Evolutionary conservation across 129 eudicot species (phyloP).

Genomic region (Arctium minus): DNA sequence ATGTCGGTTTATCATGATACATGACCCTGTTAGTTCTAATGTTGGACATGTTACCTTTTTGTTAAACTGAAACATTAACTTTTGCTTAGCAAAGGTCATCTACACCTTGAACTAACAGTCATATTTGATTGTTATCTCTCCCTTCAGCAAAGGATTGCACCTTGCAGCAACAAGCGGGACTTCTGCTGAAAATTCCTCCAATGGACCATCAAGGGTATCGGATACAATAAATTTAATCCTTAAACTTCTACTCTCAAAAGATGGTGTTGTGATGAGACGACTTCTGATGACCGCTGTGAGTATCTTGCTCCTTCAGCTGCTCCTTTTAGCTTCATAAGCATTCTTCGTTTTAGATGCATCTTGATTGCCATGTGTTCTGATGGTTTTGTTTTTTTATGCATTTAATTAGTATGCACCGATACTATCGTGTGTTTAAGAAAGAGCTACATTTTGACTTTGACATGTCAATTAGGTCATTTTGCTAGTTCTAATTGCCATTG

Average conservation of each 20-base stretch:
- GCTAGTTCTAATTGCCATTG: background rate
- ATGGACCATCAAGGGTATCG: constrained; percentile 33
- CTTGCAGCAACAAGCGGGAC: constrained; percentile 31
- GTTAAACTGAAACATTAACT: background rate
- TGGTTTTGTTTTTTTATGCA: background rate
- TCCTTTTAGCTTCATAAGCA: background rate
- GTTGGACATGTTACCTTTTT: background rate
- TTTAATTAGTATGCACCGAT: background rate
- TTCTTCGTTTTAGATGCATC: background rate
- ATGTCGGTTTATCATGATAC: background rate
- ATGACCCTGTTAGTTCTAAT: background rate
- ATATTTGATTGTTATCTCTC: constrained; percentile 18
- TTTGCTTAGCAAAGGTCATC: constrained; percentile 4
- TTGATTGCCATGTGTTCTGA: background rate
- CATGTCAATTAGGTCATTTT: background rate
- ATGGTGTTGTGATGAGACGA: constrained; percentile 83
- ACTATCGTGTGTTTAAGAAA: background rate
- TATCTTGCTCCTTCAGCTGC: constrained; percentile 17
- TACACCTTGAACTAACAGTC: background rate
- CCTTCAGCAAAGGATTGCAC: constrained; percentile 60
- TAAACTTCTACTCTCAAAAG: constrained; percentile 68
- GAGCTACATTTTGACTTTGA: background rate
- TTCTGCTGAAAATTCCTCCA: constrained; percentile 30
- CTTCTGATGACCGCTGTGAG: constrained; percentile 91
- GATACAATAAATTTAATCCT: constrained; percentile 63